A percentile compares a stretch with the other conserved stretches of the same genome.
Evolutionary conservation across 768 basidiomycete genomes (phyloP).

Genomic region (Mycena chlorophos): DNA sequence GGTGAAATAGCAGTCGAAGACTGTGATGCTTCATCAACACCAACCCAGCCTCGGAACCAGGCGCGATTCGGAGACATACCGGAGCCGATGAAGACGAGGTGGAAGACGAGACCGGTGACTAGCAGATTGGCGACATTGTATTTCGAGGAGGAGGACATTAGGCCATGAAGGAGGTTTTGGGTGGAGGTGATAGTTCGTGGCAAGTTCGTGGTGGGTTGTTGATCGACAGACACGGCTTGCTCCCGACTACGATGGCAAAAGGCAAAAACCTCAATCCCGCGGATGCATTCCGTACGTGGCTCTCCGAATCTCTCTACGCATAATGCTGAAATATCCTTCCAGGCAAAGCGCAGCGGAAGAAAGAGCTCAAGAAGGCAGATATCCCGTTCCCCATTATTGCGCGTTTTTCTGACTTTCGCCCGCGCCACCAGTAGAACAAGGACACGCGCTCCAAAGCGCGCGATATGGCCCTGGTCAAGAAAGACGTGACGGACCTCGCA

Average conservation of each 20-base stretch:
- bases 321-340: conserved; percentile 1
- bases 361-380: conserved; percentile 91
- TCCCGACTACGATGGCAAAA: conserved; percentile 63
- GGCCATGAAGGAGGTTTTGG: too few relatives aligned
- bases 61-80: conserved; percentile 28
- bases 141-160: conserved; percentile 4
- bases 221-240: neutral
- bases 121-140: conserved; percentile 52
- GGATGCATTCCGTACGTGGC: conserved; percentile 83
- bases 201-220: neutral
- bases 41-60: too few relatives aligned
- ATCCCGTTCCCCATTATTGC: conserved; percentile 5
- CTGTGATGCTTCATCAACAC: neutral
- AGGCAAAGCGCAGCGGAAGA: conserved; percentile 93
- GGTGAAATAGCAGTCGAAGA: conserved; percentile 87
- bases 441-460: conserved; percentile 74
- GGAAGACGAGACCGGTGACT: conserved; percentile 70
- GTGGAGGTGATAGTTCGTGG: neutral
- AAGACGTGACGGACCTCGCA: conserved; percentile 89
- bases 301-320: conserved; percentile 3
- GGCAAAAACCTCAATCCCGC: conserved; percentile 88
- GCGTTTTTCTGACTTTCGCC: conserved; percentile 18
- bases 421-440: conserved; percentile 79
- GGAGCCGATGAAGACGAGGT: conserved; percentile 68
- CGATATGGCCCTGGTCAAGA: conserved; percentile 91